Conservation (phyloP, 2,329 filamentous ascomycete species). For the Penicillium sumatraense region DNA sequence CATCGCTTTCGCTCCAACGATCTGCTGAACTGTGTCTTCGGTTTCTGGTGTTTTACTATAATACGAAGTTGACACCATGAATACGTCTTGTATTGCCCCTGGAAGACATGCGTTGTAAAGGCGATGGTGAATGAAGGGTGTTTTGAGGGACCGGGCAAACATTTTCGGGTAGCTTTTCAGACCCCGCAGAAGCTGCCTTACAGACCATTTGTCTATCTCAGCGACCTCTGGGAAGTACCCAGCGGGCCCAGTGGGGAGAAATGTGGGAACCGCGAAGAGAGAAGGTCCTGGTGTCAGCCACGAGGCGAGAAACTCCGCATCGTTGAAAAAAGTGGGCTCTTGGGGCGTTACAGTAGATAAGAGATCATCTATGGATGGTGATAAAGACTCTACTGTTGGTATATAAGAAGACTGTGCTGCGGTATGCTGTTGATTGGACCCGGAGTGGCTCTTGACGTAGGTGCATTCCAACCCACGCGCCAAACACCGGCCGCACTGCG, state of each 20-base stretch:
- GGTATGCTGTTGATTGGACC: not conserved
- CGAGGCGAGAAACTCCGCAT: not conserved
- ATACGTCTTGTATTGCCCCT: slow-evolving; percentile 17
- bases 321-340: not conserved
- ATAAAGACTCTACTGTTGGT: not conserved
- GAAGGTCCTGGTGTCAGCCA: not conserved
- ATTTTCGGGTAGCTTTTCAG: slow-evolving; percentile 10
- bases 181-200: not conserved
- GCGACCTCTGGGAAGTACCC: not conserved
- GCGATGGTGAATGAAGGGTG: slow-evolving; percentile 17
- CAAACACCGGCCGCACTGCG: slow-evolving; percentile 19
- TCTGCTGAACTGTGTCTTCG: not conserved
- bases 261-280: not conserved
- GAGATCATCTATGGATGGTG: not conserved
- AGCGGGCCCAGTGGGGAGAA: not conserved
- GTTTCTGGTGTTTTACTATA: not conserved
- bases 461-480: slow-evolving; percentile 12
- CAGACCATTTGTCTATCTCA: not conserved
- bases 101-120: slow-evolving; percentile 17
- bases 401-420: not conserved
- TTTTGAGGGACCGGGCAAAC: slow-evolving; percentile 8
- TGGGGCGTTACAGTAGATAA: not conserved
- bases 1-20: not conserved
- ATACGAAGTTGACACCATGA: slow-evolving; percentile 14
- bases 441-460: slow-evolving; percentile 6